Evolutionary conservation across 163 green algal genomes (phyloP).

Genomic region (Scenedesmus sp.): DNA sequence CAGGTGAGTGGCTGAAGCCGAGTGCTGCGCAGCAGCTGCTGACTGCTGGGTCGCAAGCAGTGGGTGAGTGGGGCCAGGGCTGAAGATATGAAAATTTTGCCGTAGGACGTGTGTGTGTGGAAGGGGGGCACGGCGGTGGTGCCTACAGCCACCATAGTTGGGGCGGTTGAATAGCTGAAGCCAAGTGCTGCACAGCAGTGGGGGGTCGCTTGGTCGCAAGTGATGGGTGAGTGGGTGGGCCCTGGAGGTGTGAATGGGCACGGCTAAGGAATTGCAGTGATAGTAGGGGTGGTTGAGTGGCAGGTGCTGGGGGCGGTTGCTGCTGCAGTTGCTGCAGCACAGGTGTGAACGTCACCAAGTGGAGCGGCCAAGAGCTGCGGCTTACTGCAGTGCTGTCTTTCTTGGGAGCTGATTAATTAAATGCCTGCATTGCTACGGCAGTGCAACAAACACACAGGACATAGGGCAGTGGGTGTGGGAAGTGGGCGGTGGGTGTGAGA

Average conservation of each 20-base stretch:
- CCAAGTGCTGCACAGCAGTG: constrained; percentile 46
- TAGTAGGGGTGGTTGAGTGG: neutral
- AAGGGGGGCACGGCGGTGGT: constrained; percentile 49
- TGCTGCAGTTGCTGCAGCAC: constrained; percentile 22
- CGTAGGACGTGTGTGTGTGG: constrained; percentile 22
- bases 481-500: too few species aligned
- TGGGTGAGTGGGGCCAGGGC: constrained; percentile 18
- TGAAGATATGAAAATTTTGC: too few species aligned
- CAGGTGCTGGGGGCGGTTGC: too few species aligned
- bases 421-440: too few species aligned
- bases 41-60: neutral
- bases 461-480: too few species aligned
- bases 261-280: neutral
- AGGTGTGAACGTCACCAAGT: constrained; percentile 57
- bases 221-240: constrained; percentile 34
- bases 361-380: neutral
- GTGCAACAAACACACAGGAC: neutral
- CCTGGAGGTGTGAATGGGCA: too few species aligned
- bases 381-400: too few species aligned
- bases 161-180: constrained; percentile 58
- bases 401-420: too few species aligned
- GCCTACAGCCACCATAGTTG: constrained; percentile 52
- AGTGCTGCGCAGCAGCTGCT: constrained; percentile 35
- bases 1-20: constrained; percentile 58
- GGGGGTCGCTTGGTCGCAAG: neutral